phyloP scores from a whole-genome alignment of 768 basidiomycete species.

The Collybiopsis luxurians region DNA sequence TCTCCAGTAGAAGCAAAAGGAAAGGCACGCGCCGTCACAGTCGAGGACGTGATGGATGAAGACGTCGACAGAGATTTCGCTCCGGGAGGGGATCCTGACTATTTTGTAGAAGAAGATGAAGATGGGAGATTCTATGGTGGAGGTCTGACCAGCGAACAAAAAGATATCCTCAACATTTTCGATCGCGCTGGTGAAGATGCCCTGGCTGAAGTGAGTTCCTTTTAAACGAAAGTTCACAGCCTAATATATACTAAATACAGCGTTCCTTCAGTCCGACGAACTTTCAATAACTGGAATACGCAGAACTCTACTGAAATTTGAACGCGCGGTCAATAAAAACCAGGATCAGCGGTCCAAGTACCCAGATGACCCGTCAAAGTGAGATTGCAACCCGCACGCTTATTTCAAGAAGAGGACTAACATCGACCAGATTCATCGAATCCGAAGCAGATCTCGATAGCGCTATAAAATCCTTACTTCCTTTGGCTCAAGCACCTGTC shows the following conservation, averaged over 20 bases:
- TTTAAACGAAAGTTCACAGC: slow-evolving; percentile 5
- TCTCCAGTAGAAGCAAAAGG: slow-evolving; percentile 18
- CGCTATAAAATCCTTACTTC: slow-evolving; percentile 83
- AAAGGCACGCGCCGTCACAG: slow-evolving; percentile 42
- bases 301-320: slow-evolving; percentile 74
- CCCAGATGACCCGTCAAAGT: slow-evolving; percentile 91
- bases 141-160: slow-evolving; percentile 89
- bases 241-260: slow-evolving; percentile 19
- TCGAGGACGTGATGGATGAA: slow-evolving; percentile 53
- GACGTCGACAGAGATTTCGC: slow-evolving; percentile 52
- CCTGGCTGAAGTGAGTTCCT: slow-evolving; percentile 61
- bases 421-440: slow-evolving; percentile 82
- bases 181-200: slow-evolving; percentile 66
- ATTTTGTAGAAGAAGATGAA: slow-evolving; percentile 87
- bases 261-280: slow-evolving; percentile 50
- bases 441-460: slow-evolving; percentile 94
- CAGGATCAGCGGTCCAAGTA: slow-evolving; percentile 96
- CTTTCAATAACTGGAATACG: slow-evolving; percentile 71
- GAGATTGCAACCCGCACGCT: slow-evolving; percentile 7
- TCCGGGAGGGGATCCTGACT: slow-evolving; percentile 87
- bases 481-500: slow-evolving; percentile 80
- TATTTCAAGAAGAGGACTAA: neutral
- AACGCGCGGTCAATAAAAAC: slow-evolving; percentile 91
- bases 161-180: slow-evolving; percentile 94
- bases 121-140: slow-evolving; percentile 94